phyloP scores from a whole-genome alignment of 768 basidiomycete genomes.

The Holtermanniella nyarrowii region DNA sequence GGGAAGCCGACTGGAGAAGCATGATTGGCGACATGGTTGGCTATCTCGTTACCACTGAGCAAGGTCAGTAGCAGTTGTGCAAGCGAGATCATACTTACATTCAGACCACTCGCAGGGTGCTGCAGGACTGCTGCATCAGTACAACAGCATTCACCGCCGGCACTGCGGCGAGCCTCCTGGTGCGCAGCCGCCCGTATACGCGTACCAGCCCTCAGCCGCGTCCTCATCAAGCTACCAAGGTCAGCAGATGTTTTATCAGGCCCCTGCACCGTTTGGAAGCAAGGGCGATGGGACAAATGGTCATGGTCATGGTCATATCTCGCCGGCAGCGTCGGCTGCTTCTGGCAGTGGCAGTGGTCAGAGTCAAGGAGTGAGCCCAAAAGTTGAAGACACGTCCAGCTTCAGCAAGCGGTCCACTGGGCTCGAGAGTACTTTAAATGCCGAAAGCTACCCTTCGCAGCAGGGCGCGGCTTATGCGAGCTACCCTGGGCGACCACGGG shows the following conservation, averaged over 20 bases:
- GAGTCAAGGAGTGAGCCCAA: too few relatives aligned
- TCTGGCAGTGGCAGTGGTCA: too few relatives aligned
- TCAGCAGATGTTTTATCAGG: too few relatives aligned
- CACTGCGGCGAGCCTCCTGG: not conserved
- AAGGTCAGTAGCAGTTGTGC: slow-evolving; percentile 8
- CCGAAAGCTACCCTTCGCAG: not conserved
- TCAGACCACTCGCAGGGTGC: not conserved
- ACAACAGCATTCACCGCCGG: not conserved
- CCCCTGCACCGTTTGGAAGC: too few relatives aligned
- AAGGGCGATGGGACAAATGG: too few relatives aligned
- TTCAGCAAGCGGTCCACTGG: not conserved
- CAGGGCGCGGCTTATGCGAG: too few relatives aligned
- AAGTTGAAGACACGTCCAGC: too few relatives aligned
- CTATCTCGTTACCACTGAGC: slow-evolving; percentile 16
- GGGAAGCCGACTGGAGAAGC: slow-evolving; percentile 22
- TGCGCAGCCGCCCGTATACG: too few relatives aligned
- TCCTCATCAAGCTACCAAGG: too few relatives aligned
- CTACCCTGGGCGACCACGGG: not conserved
- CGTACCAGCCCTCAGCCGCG: not conserved
- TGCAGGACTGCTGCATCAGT: not conserved
- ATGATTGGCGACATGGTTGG: slow-evolving; percentile 27
- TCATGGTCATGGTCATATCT: too few relatives aligned
- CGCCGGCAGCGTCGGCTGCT: too few relatives aligned
- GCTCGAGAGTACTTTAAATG: not conserved
- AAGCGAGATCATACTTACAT: not conserved